A percentile compares a stretch with the other conserved stretches of the same genome.
phyloP scores from a whole-genome alignment of 169 alveolate genomes.

The Sarcocystis neurona region DNA sequence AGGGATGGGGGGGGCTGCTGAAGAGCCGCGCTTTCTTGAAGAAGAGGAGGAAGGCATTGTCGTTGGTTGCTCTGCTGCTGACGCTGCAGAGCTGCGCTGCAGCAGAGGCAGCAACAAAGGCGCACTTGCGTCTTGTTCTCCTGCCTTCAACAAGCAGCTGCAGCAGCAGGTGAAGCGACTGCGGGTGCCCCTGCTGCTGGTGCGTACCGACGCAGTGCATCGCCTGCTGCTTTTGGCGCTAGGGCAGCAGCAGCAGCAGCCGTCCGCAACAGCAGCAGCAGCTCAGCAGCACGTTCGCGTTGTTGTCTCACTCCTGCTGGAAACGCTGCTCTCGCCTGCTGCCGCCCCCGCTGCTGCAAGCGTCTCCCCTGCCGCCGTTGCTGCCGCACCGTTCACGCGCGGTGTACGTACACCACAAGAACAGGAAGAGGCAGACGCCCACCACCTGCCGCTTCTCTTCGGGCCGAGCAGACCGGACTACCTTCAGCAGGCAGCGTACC shows the following conservation, averaged over 20 bases:
- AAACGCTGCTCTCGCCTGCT: background rate
- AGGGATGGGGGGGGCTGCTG: no score
- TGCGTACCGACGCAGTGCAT: background rate
- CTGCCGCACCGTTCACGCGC: background rate
- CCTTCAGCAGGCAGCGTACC: background rate
- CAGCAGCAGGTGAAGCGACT: background rate
- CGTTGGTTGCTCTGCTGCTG: no score
- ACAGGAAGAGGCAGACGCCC: background rate
- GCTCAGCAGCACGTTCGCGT: slow-evolving; percentile 20
- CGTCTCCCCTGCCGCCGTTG: no score
- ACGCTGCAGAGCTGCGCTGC: no score
- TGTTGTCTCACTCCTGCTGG: background rate
- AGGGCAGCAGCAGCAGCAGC: background rate
- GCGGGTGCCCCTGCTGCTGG: background rate
- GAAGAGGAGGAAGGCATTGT: no score
- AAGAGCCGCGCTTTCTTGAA: no score
- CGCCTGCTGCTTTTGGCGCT: background rate
- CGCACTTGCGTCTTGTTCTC: slow-evolving; percentile 3
- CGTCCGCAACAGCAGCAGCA: slow-evolving; percentile 5
- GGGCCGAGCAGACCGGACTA: background rate
- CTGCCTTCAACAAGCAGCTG: background rate
- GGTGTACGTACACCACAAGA: background rate
- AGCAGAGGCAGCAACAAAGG: no score
- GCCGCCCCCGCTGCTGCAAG: no score
- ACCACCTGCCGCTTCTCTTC: no score